phyloP scores from a whole-genome alignment of 352 stramenopile species.

The Globisporangium cederbergense region DNA sequence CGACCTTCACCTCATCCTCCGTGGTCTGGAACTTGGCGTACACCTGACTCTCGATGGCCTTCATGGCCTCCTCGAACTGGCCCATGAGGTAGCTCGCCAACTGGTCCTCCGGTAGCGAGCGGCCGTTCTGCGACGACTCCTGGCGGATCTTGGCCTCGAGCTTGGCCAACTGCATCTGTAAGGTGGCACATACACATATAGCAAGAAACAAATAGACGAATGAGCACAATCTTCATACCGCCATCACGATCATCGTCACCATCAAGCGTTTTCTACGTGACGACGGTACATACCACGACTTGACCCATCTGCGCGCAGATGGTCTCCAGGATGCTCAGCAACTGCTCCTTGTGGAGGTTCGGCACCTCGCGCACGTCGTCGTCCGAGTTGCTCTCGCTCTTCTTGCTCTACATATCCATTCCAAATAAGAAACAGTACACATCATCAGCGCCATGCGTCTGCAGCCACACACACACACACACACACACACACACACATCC shows the following conservation, averaged over 20 bases:
- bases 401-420: conserved; percentile 37
- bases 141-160: conserved; percentile 87
- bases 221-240: not conserved
- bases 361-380: conserved; percentile 71
- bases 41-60: conserved; percentile 85
- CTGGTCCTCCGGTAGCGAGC: conserved; percentile 78
- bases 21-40: conserved; percentile 89
- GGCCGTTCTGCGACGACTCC: conserved; percentile 82
- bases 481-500: not conserved
- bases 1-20: conserved; percentile 83
- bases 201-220: not conserved
- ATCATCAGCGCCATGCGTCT: conserved; percentile 5
- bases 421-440: not conserved
- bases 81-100: conserved; percentile 87
- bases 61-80: conserved; percentile 89
- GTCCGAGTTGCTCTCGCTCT: conserved; percentile 40
- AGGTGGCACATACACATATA: conserved; percentile 4
- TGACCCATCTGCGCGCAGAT: conserved; percentile 89
- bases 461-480: conserved; percentile 7
- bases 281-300: conserved; percentile 59
- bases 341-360: conserved; percentile 85
- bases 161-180: conserved; percentile 84
- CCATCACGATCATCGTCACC: not conserved
- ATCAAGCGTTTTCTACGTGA: no score
- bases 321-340: conserved; percentile 84